phyloP scores from a whole-genome alignment of 1,284 basidiomycete genomes.

The Ustilago tritici region DNA sequence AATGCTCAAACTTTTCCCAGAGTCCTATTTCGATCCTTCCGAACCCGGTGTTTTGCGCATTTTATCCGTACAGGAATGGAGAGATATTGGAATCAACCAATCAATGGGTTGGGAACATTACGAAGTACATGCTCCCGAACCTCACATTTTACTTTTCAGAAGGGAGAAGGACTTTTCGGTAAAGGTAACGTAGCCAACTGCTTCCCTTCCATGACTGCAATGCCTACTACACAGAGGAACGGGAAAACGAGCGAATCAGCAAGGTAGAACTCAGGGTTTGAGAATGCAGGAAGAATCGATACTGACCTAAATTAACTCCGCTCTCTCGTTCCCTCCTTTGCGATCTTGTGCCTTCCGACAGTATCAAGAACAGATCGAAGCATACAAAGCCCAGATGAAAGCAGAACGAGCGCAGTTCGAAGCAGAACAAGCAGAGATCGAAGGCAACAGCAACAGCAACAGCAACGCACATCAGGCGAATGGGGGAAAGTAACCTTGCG shows the following conservation, averaged over 20 bases:
- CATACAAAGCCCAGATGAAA: too few species aligned
- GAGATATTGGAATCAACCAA: constrained; percentile 94
- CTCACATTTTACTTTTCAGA: constrained; percentile 71
- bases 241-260: too few species aligned
- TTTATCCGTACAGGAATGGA: constrained; percentile 88
- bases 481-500: constrained; percentile 24
- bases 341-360: not conserved
- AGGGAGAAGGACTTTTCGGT: constrained; percentile 71
- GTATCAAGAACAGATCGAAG: constrained; percentile 15
- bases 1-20: constrained; percentile 67
- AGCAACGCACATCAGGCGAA: constrained; percentile 12
- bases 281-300: not conserved
- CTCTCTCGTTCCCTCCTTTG: too few species aligned
- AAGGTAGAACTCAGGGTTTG: not conserved
- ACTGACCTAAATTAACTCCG: too few species aligned
- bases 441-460: not conserved
- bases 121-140: constrained; percentile 82
- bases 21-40: constrained; percentile 75
- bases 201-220: too few species aligned
- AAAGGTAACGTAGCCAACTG: constrained; percentile 40
- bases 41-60: constrained; percentile 84
- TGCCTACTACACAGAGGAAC: too few species aligned
- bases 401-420: too few species aligned
- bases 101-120: constrained; percentile 97
- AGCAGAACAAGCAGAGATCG: not conserved